Percentiles rank a stretch among this genome's conserved stretches.
Conservation (phyloP, 345 rosid genomes). For the Bretschneidera sinensis region DNA sequence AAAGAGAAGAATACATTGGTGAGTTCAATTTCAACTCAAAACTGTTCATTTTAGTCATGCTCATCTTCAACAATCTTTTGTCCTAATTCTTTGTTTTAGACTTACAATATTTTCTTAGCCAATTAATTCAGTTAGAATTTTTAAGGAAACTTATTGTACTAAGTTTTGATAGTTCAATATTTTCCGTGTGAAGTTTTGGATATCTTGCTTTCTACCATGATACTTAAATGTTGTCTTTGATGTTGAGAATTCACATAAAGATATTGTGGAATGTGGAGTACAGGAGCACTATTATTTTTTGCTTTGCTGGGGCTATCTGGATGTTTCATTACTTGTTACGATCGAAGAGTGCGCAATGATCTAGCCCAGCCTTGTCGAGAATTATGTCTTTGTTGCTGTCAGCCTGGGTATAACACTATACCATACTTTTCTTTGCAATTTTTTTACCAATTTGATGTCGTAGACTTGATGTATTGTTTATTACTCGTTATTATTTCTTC, state of each 20-base stretch:
- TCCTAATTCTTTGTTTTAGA: neutral
- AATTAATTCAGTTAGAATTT: neutral
- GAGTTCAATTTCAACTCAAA: neutral
- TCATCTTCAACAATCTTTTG: constrained; percentile 1
- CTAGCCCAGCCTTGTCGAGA: constrained; percentile 98
- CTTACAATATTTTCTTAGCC: neutral
- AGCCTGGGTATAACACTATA: constrained; percentile 66
- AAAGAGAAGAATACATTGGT: neutral
- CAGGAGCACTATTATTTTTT: constrained; percentile 94
- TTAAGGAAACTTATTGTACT: neutral
- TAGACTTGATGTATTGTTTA: neutral
- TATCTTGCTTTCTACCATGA: neutral
- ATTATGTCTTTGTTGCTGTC: constrained; percentile 97
- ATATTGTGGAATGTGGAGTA: constrained; percentile 13
- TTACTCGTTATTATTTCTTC: too few species aligned
- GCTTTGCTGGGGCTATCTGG: constrained; percentile 99
- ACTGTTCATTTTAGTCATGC: constrained; percentile 1
- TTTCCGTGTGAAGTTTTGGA: neutral
- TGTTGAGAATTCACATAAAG: constrained; percentile 2
- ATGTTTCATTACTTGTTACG: constrained; percentile 97
- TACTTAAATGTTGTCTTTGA: neutral
- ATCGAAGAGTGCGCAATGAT: constrained; percentile 93
- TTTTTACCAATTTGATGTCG: neutral
- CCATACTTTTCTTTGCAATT: neutral
- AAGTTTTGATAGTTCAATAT: neutral